A percentile compares a stretch with the other conserved stretches of the same genome.
phyloP scores from a whole-genome alignment of 2,329 filamentous ascomycete species.

The Exophiala viscosa region DNA sequence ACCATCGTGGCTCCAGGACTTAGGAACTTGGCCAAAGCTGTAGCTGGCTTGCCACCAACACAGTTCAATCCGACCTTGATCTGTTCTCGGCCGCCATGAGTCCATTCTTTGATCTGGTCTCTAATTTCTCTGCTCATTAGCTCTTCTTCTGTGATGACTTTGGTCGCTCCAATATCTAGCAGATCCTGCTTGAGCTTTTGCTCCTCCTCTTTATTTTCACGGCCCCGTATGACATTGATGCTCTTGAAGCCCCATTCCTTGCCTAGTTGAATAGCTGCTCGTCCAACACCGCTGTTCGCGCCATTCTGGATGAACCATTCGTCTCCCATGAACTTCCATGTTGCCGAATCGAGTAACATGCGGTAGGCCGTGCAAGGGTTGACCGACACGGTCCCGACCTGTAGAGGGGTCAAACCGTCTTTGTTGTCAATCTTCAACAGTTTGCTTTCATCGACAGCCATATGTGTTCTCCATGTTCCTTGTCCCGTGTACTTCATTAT shows the following conservation, averaged over 20 bases:
- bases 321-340: conserved; percentile 58
- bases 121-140: conserved; percentile 43
- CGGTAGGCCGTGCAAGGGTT: conserved; percentile 94
- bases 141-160: conserved; percentile 61
- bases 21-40: conserved; percentile 71
- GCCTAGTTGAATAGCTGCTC: conserved; percentile 85
- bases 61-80: conserved; percentile 84
- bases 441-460: conserved; percentile 58
- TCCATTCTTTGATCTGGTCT: conserved; percentile 61
- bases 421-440: conserved; percentile 68
- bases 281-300: conserved; percentile 87
- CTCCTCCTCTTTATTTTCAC: conserved; percentile 59
- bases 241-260: conserved; percentile 82
- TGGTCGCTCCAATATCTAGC: conserved; percentile 57
- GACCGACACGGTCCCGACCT: conserved; percentile 83
- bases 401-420: conserved; percentile 66
- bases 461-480: conserved; percentile 94
- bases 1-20: conserved; percentile 69
- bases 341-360: conserved; percentile 77
- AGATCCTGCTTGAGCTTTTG: conserved; percentile 59
- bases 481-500: conserved; percentile 79
- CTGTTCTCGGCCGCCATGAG: conserved; percentile 65
- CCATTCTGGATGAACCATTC: conserved; percentile 98
- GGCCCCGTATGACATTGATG: conserved; percentile 80
- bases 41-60: conserved; percentile 82